Evolutionary conservation across 2,329 filamentous ascomycete genomes (phyloP).

Genomic region (Fusarium hostae): DNA sequence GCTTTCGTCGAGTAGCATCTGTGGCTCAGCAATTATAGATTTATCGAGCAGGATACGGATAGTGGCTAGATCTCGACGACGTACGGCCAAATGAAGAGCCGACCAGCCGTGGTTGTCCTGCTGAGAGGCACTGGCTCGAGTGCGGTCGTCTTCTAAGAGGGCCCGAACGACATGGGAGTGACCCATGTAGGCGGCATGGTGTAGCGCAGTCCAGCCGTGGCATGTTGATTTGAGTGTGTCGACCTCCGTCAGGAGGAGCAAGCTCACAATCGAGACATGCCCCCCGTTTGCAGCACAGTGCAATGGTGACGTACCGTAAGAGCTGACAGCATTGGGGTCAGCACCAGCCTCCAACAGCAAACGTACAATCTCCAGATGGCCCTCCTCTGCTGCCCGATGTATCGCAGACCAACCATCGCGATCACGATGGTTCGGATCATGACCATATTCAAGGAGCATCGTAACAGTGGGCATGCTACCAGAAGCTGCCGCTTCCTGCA

Average conservation of each 20-base stretch:
- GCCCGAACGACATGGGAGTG: neutral
- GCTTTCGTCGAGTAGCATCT: neutral
- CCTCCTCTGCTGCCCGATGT: neutral
- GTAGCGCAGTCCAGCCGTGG: neutral
- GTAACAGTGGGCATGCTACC: accelerated
- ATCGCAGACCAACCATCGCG: neutral
- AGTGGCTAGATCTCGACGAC: neutral
- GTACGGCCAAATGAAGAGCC: neutral
- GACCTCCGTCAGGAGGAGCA: neutral
- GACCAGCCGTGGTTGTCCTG: neutral
- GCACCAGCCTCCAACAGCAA: neutral
- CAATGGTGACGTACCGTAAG: neutral
- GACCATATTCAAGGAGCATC: neutral
- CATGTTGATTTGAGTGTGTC: neutral
- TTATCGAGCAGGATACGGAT: neutral
- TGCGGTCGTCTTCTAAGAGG: neutral
- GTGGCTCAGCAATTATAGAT: neutral
- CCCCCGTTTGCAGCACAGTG: neutral
- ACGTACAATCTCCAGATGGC: neutral
- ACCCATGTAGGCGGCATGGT: neutral
- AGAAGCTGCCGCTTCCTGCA: neutral
- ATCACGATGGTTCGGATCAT: neutral
- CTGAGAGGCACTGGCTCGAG: neutral
- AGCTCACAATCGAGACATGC: neutral
- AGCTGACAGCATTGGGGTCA: neutral